Percentiles rank a stretch among this genome's conserved stretches.
phyloP scores from a whole-genome alignment of 2,329 filamentous ascomycete species.

The Aspergillus piperis region DNA sequence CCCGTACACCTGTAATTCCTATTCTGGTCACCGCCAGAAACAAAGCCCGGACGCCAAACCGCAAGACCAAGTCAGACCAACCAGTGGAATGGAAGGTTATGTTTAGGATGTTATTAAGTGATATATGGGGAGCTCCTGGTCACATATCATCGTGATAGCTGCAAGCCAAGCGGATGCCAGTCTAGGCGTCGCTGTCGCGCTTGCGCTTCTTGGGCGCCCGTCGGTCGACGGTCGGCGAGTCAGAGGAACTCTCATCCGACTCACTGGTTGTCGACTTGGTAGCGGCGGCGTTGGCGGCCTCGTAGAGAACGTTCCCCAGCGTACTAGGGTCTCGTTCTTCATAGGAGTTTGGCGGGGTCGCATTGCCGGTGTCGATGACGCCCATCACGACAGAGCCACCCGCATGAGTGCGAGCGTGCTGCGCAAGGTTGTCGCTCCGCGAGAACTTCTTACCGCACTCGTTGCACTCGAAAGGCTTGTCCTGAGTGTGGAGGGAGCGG shows the following conservation, averaged over 20 bases:
- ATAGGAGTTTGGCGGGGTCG: constrained; percentile 41
- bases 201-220: constrained; percentile 74
- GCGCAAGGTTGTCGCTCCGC: constrained; percentile 92
- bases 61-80: constrained; percentile 29
- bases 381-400: constrained; percentile 89
- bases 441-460: constrained; percentile 99
- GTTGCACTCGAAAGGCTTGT: constrained; percentile 96
- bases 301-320: constrained; percentile 78
- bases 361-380: constrained; percentile 71
- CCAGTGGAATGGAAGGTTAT: constrained; percentile 27
- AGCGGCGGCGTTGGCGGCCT: constrained; percentile 72
- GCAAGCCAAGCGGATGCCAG: constrained; percentile 16
- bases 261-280: constrained; percentile 56
- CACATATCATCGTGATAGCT: constrained; percentile 41
- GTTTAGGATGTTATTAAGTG: constrained; percentile 33
- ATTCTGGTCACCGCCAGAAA: constrained; percentile 25
- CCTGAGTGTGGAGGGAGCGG: constrained; percentile 94
- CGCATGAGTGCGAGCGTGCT: constrained; percentile 92
- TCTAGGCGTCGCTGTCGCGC: constrained; percentile 65
- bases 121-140: constrained; percentile 41
- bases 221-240: constrained; percentile 40
- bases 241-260: constrained; percentile 41
- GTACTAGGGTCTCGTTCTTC: constrained; percentile 63
- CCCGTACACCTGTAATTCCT: constrained; percentile 27
- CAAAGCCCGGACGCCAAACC: constrained; percentile 41